Conservation (phyloP, 2,329 filamentous ascomycete genomes). For the Cucurbitaria berberidis region DNA sequence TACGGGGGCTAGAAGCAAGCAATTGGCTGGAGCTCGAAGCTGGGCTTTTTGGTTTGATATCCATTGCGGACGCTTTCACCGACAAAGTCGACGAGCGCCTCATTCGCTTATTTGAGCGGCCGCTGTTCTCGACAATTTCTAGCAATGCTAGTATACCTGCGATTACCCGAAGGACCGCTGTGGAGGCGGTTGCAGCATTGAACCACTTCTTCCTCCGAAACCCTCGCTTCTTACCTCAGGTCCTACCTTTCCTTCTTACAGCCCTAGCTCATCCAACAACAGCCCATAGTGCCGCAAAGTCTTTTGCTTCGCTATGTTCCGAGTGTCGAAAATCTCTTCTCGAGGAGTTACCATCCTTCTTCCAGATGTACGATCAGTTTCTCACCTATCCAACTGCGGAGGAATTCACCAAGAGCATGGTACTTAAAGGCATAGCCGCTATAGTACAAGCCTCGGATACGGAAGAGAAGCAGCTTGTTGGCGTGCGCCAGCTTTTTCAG, state of each 20-base stretch:
- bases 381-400: conserved; percentile 67
- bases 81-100: conserved; percentile 67
- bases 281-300: conserved; percentile 72
- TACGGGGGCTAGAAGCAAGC: conserved; percentile 48
- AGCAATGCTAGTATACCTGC: conserved; percentile 60
- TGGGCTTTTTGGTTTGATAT: conserved; percentile 66
- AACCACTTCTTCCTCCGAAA: conserved; percentile 78
- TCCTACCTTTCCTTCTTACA: conserved; percentile 75
- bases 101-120: conserved; percentile 68
- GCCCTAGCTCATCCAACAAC: conserved; percentile 68
- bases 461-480: conserved; percentile 60
- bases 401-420: conserved; percentile 72
- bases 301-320: conserved; percentile 75
- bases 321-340: conserved; percentile 75
- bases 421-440: conserved; percentile 75
- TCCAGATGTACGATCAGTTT: conserved; percentile 73
- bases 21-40: conserved; percentile 60
- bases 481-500: conserved; percentile 64
- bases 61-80: conserved; percentile 69
- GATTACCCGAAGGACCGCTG: conserved; percentile 70
- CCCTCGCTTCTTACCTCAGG: conserved; percentile 69
- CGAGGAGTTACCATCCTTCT: conserved; percentile 69
- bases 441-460: conserved; percentile 75
- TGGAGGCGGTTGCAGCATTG: conserved; percentile 74
- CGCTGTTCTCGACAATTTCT: conserved; percentile 58